Evolutionary conservation across 2,329 filamentous ascomycete species (phyloP).

Genomic region (Trichophyton verrucosum): DNA sequence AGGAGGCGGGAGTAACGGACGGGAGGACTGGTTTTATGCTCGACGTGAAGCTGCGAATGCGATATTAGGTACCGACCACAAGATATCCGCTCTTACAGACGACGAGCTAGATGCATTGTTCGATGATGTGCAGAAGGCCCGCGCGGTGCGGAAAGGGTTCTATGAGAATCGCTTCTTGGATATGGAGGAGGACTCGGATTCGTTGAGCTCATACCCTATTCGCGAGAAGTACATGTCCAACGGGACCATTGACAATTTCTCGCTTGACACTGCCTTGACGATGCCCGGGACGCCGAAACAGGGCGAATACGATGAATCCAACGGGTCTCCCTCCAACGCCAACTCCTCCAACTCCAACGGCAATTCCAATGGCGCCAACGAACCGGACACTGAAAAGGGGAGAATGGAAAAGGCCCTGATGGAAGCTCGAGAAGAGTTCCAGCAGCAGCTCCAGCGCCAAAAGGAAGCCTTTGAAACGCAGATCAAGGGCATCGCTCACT

Average conservation of each 20-base stretch:
- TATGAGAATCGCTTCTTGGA: conserved; percentile 45
- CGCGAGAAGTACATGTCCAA: conserved; percentile 93
- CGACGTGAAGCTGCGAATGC: conserved; percentile 85
- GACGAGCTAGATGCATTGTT: conserved; percentile 89
- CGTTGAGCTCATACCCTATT: conserved; percentile 71
- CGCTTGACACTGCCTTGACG: conserved; percentile 82
- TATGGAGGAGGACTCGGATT: conserved; percentile 69
- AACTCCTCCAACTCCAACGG: conserved; percentile 31
- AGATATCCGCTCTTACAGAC: conserved; percentile 77
- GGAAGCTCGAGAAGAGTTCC: conserved; percentile 75
- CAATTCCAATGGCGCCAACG: conserved; percentile 26
- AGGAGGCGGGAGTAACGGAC: conserved; percentile 49
- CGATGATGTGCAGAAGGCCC: conserved; percentile 80
- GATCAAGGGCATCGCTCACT: conserved; percentile 56
- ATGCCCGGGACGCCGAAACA: conserved; percentile 85
- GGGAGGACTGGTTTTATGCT: conserved; percentile 75
- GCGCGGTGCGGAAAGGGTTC: conserved; percentile 66
- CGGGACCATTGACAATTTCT: conserved; percentile 91
- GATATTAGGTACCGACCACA: conserved; percentile 80
- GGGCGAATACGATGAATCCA: conserved; percentile 59
- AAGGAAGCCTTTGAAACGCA: conserved; percentile 75
- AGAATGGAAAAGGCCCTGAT: conserved; percentile 73
- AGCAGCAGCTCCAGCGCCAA: conserved; percentile 70
- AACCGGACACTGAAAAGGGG: conserved; percentile 67
- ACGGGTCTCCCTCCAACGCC: conserved; percentile 51